Percentiles rank a stretch among this genome's conserved stretches.
phyloP scores from a whole-genome alignment of 352 stramenopile species.

The Phytophthora quininea region DNA sequence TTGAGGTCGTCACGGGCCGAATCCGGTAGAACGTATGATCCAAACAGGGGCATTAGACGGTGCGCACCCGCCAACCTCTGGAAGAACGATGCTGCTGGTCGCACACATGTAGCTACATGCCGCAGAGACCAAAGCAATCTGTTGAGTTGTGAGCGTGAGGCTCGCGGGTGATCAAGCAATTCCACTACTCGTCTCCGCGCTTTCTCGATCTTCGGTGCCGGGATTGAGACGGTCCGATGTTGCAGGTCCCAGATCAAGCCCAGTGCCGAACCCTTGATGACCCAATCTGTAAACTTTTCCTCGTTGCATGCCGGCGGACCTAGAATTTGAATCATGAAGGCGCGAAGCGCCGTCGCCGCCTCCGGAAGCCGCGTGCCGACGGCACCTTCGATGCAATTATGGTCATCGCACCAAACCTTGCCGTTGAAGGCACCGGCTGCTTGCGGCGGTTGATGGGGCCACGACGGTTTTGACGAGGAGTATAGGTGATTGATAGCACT shows the following conservation, averaged over 20 bases:
- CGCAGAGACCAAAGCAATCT: constrained; percentile 8
- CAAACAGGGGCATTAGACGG: neutral
- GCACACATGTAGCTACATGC: constrained; percentile 11
- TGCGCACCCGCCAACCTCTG: neutral
- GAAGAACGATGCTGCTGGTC: constrained; percentile 12
- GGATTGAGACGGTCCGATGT: constrained; percentile 3
- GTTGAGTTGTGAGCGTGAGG: constrained; percentile 7
- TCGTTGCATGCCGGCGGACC: constrained; percentile 10
- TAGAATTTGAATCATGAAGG: constrained; percentile 6
- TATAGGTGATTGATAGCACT: constrained; percentile 13
- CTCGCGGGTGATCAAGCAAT: neutral
- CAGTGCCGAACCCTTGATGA: constrained; percentile 3
- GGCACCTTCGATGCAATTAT: constrained; percentile 13
- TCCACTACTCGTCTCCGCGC: neutral
- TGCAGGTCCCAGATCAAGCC: constrained; percentile 7
- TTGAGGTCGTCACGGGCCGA: neutral
- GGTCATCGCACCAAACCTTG: constrained; percentile 19
- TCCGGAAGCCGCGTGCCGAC: constrained; percentile 11
- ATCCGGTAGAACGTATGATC: neutral
- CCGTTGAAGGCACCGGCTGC: constrained; percentile 1
- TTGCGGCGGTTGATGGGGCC: neutral
- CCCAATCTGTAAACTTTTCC: constrained; percentile 14
- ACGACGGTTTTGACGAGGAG: neutral
- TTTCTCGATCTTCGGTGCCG: constrained; percentile 13
- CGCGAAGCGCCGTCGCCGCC: neutral